These are phyloP conservation scores for Glutinoglossum americanum DNA, from an alignment of 495 filamentous ascomycete genomes.

Conservation along the genomic window DNA sequence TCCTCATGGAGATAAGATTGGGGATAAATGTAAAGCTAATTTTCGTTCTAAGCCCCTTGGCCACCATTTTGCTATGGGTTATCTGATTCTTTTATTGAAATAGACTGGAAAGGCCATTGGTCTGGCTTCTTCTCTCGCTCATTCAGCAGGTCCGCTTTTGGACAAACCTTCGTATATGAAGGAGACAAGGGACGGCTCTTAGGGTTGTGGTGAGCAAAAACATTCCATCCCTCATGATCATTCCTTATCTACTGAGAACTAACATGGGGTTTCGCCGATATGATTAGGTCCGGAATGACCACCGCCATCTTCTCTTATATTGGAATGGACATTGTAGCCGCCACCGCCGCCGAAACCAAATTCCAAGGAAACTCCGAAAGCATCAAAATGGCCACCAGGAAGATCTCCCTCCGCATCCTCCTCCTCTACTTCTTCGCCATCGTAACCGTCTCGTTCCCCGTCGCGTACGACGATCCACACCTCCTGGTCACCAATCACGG, in stretches of 20 bases:
- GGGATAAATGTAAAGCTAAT: background rate
- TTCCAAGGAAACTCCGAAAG: background rate
- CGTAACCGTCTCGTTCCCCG: background rate
- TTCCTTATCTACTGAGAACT: background rate
- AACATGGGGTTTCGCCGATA: background rate
- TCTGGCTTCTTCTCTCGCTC: background rate
- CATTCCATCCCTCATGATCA: background rate
- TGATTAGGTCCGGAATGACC: background rate
- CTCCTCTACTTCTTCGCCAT: conserved; percentile 2
- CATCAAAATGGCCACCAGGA: background rate
- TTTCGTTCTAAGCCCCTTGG: background rate
- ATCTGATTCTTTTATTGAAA: background rate
- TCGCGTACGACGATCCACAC: background rate
- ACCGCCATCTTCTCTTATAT: background rate
- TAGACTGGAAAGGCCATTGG: background rate
- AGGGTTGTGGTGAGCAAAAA: background rate
- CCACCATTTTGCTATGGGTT: background rate
- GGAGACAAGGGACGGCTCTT: background rate
- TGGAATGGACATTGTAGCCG: background rate
- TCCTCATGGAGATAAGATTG: background rate
- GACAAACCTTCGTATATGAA: background rate
- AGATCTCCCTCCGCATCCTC: background rate
- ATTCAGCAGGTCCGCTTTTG: background rate
- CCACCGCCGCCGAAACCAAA: background rate
- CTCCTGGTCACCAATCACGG: background rate